A percentile compares a stretch with the other conserved stretches of the same genome.
Conservation (phyloP, 257 asterid genomes). For the Thymus mandschuricus region DNA sequence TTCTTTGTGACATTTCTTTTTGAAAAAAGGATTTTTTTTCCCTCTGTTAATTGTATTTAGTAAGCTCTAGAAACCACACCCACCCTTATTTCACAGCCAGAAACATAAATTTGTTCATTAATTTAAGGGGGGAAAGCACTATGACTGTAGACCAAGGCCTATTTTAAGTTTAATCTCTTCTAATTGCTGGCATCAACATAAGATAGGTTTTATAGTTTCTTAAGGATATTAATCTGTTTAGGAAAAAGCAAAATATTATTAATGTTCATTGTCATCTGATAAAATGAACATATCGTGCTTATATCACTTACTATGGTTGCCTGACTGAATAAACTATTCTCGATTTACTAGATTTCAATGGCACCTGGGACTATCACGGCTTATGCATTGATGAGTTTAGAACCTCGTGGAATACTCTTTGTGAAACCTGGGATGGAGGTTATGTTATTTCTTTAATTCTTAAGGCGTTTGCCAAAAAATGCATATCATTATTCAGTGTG, state of each 20-base stretch:
- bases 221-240: neutral
- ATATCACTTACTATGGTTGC: conserved; percentile 22
- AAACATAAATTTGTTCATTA: no score
- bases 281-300: neutral
- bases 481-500: conserved; percentile 3
- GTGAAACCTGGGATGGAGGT: conserved; percentile 96
- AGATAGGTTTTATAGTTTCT: neutral
- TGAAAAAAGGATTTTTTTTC: no score
- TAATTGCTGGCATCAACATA: conserved; percentile 12
- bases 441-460: conserved; percentile 10
- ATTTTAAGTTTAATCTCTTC: neutral
- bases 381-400: conserved; percentile 89
- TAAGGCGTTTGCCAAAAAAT: conserved; percentile 9
- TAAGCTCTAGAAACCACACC: no score
- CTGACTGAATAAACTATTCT: neutral
- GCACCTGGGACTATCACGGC: conserved; percentile 84
- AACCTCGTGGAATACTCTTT: conserved; percentile 91
- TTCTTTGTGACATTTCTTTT: no score
- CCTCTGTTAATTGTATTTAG: no score
- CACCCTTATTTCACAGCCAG: neutral
- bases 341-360: conserved; percentile 74
- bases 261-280: neutral
- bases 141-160: neutral
- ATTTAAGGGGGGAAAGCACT: no score
- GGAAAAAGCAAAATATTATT: neutral